Evolutionary conservation across 164 flowering plant species (phyloP), one percentile per base, ranked within the genome.

Genomic region (Stephania yunnanensis): DNA sequence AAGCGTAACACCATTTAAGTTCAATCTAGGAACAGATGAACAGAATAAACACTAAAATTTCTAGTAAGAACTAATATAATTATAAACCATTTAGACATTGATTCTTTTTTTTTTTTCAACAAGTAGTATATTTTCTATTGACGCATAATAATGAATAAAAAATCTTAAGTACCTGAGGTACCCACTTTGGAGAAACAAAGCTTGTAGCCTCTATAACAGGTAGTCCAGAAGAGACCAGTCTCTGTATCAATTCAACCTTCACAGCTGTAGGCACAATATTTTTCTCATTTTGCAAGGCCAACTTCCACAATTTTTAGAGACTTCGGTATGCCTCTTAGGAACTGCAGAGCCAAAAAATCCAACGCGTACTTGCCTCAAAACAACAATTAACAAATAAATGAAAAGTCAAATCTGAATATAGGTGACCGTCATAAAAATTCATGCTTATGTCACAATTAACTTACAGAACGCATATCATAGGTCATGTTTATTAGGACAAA

Each of bases 151-250:
- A 20, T 8, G 6, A 77, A 42, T 72, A 30, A n/a, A 2, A 77
- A 48, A 46, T 17, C 10, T 63, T 6, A 74, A 70, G 66, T 86
- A 95, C 99, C 97, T 96, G 99, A 71, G 99, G 99, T 73, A 96
- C 97, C 99, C 98, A 91, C 86, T 96, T 96, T 68, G 98, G 99
- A n/a, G 98, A 96, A 29, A 96, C 98, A 85, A 96, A 96, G 84
- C 99, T 96, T 69, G 99, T 94, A 19, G 98, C 96, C 82, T 96
- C 99, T 73, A 96, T 86, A 71, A 92, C 98, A 81, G 88, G 83
- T 79, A 96, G 82, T 20, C 99, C 97, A 71, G 90, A 85, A 81
- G 93, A 79, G 61, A 86, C 92, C 30, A 96, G 84, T 80, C 85
- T 89, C 29, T 76, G 85, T 76, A 96, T 96, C 79, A 96, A 70